Percentiles rank a stretch among this genome's conserved stretches.
These are phyloP conservation scores for Beta corolliflora DNA, from an alignment of 179 eudicot species.

Conservation along the genomic window DNA sequence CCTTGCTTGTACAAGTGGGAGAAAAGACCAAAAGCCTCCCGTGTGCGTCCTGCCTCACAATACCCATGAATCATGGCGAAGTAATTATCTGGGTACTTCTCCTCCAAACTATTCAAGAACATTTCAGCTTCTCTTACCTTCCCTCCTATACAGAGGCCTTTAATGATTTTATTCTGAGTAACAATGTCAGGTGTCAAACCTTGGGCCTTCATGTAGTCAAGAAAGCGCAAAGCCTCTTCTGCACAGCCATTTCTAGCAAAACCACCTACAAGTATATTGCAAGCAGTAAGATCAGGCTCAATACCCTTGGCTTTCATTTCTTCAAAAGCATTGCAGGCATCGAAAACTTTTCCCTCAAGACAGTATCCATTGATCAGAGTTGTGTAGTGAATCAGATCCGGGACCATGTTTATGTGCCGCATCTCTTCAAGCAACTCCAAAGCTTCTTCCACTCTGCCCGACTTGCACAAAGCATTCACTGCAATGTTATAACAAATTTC, in stretches of 20 bases:
- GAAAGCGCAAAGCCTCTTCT: slow-evolving; percentile 31
- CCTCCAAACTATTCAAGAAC: slow-evolving; percentile 43
- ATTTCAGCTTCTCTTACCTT: slow-evolving; percentile 63
- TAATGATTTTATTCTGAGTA: slow-evolving; percentile 55
- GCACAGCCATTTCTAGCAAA: slow-evolving; percentile 46
- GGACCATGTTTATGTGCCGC: slow-evolving; percentile 44
- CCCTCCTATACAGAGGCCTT: slow-evolving; percentile 57
- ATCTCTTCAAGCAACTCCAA: slow-evolving; percentile 51
- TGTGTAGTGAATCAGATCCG: slow-evolving; percentile 66
- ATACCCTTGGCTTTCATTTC: slow-evolving; percentile 50
- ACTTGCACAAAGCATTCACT: slow-evolving; percentile 55
- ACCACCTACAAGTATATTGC: slow-evolving; percentile 60
- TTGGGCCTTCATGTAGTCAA: slow-evolving; percentile 46
- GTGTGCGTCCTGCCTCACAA: slow-evolving; percentile 45
- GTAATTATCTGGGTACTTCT: slow-evolving; percentile 44
- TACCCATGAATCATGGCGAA: slow-evolving; percentile 62
- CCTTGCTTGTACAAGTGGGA: slow-evolving; percentile 40
- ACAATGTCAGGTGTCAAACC: slow-evolving; percentile 47
- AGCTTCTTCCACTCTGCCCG: slow-evolving; percentile 60
- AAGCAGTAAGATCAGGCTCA: slow-evolving; percentile 60
- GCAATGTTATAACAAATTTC: slow-evolving; percentile 50
- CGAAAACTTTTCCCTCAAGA: slow-evolving; percentile 42
- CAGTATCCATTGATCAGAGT: slow-evolving; percentile 67
- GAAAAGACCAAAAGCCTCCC: slow-evolving; percentile 44
- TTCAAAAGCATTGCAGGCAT: slow-evolving; percentile 44